phyloP scores from a whole-genome alignment of 2,329 filamentous ascomycete species.

The Neonectria neomacrospora region DNA sequence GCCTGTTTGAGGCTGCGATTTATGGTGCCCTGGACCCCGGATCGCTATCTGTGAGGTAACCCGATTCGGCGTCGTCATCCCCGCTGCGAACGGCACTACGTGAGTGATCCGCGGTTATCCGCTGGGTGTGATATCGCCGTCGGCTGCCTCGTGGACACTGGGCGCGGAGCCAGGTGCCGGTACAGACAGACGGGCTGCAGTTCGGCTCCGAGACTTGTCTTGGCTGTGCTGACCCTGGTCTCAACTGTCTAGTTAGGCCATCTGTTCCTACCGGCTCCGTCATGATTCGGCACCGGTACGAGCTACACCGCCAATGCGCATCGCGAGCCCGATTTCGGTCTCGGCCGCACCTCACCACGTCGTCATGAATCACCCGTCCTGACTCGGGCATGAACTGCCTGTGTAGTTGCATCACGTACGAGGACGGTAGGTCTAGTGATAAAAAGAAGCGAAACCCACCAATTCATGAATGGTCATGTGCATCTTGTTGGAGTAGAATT shows the following conservation, averaged over 20 bases:
- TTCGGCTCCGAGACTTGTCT: conserved; percentile 10
- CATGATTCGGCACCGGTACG: neutral
- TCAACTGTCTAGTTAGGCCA: no score
- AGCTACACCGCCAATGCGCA: neutral
- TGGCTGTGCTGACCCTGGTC: neutral
- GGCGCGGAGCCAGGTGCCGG: neutral
- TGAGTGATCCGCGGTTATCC: conserved; percentile 14
- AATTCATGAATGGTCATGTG: neutral
- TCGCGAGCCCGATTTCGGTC: neutral
- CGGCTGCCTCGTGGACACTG: conserved; percentile 5
- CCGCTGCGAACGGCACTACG: conserved; percentile 10
- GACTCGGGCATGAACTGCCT: no score
- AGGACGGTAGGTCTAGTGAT: neutral
- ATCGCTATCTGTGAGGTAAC: conserved; percentile 18
- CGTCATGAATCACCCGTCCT: neutral
- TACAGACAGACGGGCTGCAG: no score
- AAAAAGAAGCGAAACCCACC: conserved; percentile 1
- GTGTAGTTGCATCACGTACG: neutral
- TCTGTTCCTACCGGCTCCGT: no score
- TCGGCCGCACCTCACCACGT: neutral
- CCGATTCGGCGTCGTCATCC: conserved; percentile 8
- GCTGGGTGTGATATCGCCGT: conserved; percentile 18
- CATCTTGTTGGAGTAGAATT: neutral
- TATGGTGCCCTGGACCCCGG: conserved; percentile 21
- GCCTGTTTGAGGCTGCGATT: conserved; percentile 21